A percentile compares a stretch with the other conserved stretches of the same genome.
phyloP scores from a whole-genome alignment of 192 early-diverging fungal genomes.

The Coemansia sp. region DNA sequence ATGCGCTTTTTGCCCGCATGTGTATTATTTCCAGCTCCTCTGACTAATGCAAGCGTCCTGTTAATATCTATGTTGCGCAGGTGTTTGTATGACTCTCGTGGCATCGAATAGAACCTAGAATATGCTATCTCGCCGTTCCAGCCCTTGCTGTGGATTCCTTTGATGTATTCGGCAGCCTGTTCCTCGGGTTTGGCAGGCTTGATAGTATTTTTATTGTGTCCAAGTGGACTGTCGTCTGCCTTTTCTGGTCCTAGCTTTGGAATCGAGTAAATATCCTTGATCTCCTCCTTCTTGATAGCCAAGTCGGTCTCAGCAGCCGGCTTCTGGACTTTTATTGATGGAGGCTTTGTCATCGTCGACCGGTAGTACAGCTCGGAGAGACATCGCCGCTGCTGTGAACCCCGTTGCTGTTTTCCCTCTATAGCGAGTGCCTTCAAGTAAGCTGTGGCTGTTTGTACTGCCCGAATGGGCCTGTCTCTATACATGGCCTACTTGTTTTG shows the following conservation, averaged over 20 bases:
- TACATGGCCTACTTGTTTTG: neutral
- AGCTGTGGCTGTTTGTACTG: neutral
- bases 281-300: neutral
- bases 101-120: slow-evolving; percentile 25
- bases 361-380: slow-evolving; percentile 37
- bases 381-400: slow-evolving; percentile 14
- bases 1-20: neutral
- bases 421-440: neutral
- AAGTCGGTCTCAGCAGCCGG: neutral
- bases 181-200: slow-evolving; percentile 6
- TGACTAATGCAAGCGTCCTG: slow-evolving; percentile 31
- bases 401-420: neutral
- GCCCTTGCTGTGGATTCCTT: slow-evolving; percentile 20
- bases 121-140: slow-evolving; percentile 40
- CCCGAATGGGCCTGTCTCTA: neutral
- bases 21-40: slow-evolving; percentile 6
- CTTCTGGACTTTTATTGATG: slow-evolving; percentile 6
- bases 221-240: neutral
- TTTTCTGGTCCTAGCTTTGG: neutral
- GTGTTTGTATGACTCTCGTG: slow-evolving; percentile 10
- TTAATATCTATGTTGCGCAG: slow-evolving; percentile 43
- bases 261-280: neutral
- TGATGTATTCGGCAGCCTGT: slow-evolving; percentile 11
- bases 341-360: slow-evolving; percentile 2
- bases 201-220: neutral